Percentiles rank a stretch among this genome's conserved stretches.
Conservation (phyloP, 192 early-diverging fungal species). For the Podochytrium sp. region DNA sequence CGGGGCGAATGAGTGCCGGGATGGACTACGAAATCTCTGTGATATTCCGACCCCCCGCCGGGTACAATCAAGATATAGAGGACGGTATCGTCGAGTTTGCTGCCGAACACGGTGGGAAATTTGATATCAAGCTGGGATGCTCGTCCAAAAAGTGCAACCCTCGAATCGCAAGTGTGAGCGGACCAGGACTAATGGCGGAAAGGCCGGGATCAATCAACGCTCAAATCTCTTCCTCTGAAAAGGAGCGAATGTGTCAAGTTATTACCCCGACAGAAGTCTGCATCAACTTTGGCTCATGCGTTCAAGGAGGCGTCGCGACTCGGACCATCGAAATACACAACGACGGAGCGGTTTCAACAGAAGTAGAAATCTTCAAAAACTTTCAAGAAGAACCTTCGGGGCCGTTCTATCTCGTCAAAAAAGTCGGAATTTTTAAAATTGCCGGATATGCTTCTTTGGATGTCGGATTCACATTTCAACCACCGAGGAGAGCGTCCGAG, state of each 20-base stretch:
- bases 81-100: constrained; percentile 31
- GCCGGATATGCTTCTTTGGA: neutral
- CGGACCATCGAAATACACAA: constrained; percentile 29
- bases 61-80: constrained; percentile 33
- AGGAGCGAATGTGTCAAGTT: neutral
- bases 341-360: constrained; percentile 35
- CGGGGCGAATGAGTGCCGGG: constrained; percentile 41
- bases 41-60: constrained; percentile 34
- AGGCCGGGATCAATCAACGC: neutral
- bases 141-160: constrained; percentile 32
- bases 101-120: constrained; percentile 33
- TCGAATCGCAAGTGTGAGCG: constrained; percentile 21
- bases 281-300: constrained; percentile 36
- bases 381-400: neutral
- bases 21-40: constrained; percentile 34
- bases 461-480: neutral
- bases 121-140: constrained; percentile 29
- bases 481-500: neutral
- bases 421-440: neutral
- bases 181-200: neutral
- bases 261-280: neutral
- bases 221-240: neutral
- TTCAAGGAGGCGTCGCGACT: constrained; percentile 24
- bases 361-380: neutral
- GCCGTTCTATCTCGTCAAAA: neutral